Evolutionary conservation across 495 filamentous ascomycete genomes (phyloP).

Genomic region (Tuber microsphaerosporum): DNA sequence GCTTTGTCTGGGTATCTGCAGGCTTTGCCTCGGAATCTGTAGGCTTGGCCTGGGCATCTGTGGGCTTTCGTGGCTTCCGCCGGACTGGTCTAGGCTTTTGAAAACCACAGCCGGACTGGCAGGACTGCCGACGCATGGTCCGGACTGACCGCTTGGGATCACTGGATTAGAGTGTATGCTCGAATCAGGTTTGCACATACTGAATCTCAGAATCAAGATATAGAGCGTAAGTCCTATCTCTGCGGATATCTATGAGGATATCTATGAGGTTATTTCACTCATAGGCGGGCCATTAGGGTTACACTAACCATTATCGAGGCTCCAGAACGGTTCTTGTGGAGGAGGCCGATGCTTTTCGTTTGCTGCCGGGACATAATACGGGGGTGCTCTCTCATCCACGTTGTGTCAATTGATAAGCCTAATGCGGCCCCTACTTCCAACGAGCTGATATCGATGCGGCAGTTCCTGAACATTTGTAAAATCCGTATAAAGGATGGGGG

Average conservation of each 20-base stretch:
- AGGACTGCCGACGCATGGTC: too few species aligned
- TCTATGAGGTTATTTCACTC: neutral
- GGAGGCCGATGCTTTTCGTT: neutral
- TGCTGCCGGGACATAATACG: neutral
- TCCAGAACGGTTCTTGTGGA: neutral
- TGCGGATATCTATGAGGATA: neutral
- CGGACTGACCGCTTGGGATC: too few species aligned
- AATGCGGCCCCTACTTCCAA: neutral
- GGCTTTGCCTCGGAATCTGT: too few species aligned
- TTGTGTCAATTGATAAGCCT: neutral
- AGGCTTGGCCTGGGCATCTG: too few species aligned
- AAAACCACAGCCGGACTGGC: too few species aligned
- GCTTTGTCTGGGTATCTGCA: too few species aligned
- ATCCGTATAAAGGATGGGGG: slow-evolving; percentile 32
- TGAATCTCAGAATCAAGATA: neutral
- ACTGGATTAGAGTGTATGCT: too few species aligned
- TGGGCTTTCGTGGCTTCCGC: too few species aligned
- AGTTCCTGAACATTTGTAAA: slow-evolving; percentile 28
- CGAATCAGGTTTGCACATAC: slow-evolving; percentile 21
- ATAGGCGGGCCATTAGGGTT: neutral
- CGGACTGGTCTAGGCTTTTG: too few species aligned
- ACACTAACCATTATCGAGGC: neutral
- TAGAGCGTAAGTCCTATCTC: neutral
- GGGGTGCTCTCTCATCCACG: neutral
- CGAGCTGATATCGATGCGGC: neutral